Conservation (phyloP, 495 filamentous ascomycete species). For the Aspergillus homomorphus region DNA sequence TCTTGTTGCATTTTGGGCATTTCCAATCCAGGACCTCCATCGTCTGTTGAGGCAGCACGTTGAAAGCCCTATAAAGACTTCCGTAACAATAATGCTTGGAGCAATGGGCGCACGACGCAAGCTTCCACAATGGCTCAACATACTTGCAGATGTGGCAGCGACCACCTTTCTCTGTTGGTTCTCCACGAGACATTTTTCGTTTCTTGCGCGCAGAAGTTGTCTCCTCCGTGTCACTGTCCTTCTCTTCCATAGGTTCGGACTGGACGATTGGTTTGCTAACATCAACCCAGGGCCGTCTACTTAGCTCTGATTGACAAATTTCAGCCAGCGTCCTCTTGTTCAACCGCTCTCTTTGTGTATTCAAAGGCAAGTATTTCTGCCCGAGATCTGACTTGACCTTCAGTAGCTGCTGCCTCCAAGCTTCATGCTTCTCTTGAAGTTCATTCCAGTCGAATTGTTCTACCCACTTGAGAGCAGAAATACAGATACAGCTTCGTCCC, state of each 20-base stretch:
- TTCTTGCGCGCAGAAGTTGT: conserved; percentile 44
- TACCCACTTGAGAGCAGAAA: conserved; percentile 82
- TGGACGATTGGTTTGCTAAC: conserved; percentile 41
- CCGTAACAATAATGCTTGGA: conserved; percentile 80
- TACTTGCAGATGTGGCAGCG: conserved; percentile 79
- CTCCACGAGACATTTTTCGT: conserved; percentile 41
- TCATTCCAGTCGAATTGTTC: conserved; percentile 87
- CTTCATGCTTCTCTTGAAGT: conserved; percentile 72
- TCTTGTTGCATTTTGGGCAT: conserved; percentile 79
- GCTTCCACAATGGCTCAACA: conserved; percentile 73
- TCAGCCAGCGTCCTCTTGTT: conserved; percentile 78
- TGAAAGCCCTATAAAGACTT: conserved; percentile 81
- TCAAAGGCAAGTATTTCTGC: conserved; percentile 58
- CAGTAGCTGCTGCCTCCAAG: conserved; percentile 75
- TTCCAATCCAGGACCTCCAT: conserved; percentile 79
- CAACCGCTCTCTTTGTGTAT: conserved; percentile 57
- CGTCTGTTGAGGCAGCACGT: conserved; percentile 71
- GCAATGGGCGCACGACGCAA: conserved; percentile 74
- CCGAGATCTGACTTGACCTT: conserved; percentile 59
- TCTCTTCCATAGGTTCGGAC: conserved; percentile 12
- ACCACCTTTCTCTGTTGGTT: conserved; percentile 38
- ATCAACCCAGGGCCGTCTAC: conserved; percentile 63
- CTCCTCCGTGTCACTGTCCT: conserved; percentile 20
- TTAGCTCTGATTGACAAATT: conserved; percentile 84
- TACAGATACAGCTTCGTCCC: conserved; percentile 85